A percentile compares a stretch with the other conserved stretches of the same genome.
Evolutionary conservation across 1,284 basidiomycete species (phyloP).

Genomic region (Malassezia restricta): DNA sequence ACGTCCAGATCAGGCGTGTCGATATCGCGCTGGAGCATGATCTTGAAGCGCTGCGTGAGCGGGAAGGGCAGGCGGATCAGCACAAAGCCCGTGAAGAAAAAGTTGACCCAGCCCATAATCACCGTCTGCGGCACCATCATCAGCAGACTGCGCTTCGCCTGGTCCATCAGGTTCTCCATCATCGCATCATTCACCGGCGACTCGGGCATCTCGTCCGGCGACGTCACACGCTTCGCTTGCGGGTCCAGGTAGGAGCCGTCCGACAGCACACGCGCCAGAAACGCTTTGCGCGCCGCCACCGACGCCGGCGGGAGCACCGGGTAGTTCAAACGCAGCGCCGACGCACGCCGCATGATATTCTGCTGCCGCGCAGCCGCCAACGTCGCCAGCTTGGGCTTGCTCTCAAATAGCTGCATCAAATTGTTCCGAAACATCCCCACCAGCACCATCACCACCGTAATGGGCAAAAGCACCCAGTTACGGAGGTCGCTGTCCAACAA

Average conservation of each 20-base stretch:
- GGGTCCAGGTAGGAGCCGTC: slow-evolving; percentile 35
- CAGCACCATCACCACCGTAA: slow-evolving; percentile 94
- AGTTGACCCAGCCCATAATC: slow-evolving; percentile 99
- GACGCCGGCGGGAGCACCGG: slow-evolving; percentile 29
- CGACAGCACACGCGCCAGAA: slow-evolving; percentile 25
- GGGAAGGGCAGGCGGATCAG: slow-evolving; percentile 96
- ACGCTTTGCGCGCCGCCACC: slow-evolving; percentile 26
- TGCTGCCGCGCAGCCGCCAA: slow-evolving; percentile 78
- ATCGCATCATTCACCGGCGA: slow-evolving; percentile 52
- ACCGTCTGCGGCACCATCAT: slow-evolving; percentile 57
- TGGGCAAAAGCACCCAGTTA: slow-evolving; percentile 73
- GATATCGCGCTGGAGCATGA: slow-evolving; percentile 93
- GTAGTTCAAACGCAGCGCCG: slow-evolving; percentile 30
- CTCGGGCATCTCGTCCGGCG: slow-evolving; percentile 21
- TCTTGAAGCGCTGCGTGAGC: slow-evolving; percentile 89
- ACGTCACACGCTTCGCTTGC: slow-evolving; percentile 15
- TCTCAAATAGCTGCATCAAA: slow-evolving; percentile 73
- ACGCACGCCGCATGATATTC: slow-evolving; percentile 47
- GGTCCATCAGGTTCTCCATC: slow-evolving; percentile 98
- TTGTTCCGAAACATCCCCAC: slow-evolving; percentile 90
- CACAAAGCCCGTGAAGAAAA: slow-evolving; percentile 97
- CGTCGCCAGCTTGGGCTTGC: slow-evolving; percentile 67
- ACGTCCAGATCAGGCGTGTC: slow-evolving; percentile 95
- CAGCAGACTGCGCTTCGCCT: slow-evolving; percentile 97
- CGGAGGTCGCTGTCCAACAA: slow-evolving; percentile 32